Evolutionary conservation across 805 yeast species (phyloP).

Genomic region (Yamadazyma tumulicola): DNA sequence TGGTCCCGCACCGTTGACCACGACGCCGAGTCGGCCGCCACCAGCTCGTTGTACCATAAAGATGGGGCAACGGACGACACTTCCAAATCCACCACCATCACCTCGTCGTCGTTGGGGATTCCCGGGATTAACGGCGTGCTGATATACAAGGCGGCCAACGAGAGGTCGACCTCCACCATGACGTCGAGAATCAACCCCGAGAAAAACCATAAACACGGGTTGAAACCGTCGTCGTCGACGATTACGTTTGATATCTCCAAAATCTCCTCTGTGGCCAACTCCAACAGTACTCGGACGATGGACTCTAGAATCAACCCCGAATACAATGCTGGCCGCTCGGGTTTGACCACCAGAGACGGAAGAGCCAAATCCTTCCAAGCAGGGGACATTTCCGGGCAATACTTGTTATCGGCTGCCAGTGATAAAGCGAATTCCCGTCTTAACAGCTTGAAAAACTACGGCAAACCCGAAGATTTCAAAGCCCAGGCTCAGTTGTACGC

Average conservation of each 20-base stretch:
- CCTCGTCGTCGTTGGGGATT: conserved; percentile 27
- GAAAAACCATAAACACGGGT: conserved; percentile 31
- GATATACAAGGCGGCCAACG: conserved; percentile 30
- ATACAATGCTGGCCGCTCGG: conserved; percentile 36
- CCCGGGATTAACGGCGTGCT: conserved; percentile 28
- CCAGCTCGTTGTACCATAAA: conserved; percentile 24
- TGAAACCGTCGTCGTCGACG: conserved; percentile 23
- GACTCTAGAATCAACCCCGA: conserved; percentile 41
- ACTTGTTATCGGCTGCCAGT: conserved; percentile 47
- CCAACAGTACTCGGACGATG: conserved; percentile 37
- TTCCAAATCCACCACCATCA: conserved; percentile 17
- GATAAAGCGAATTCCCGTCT: conserved; percentile 43
- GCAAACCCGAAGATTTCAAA: conserved; percentile 31
- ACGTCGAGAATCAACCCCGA: conserved; percentile 44
- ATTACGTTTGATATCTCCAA: conserved; percentile 30
- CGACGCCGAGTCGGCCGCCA: conserved; percentile 49
- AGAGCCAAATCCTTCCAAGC: conserved; percentile 37
- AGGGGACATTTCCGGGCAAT: conserved; percentile 43
- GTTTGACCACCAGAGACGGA: conserved; percentile 29
- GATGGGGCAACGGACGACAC: conserved; percentile 10
- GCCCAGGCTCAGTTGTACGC: conserved; percentile 57
- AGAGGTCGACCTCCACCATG: conserved; percentile 43
- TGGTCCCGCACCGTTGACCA: conserved; percentile 50
- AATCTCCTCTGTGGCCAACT: conserved; percentile 32
- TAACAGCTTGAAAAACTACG: conserved; percentile 22